Conservation (phyloP, 257 asterid genomes). For the Nicotiana tomentosiformis region DNA sequence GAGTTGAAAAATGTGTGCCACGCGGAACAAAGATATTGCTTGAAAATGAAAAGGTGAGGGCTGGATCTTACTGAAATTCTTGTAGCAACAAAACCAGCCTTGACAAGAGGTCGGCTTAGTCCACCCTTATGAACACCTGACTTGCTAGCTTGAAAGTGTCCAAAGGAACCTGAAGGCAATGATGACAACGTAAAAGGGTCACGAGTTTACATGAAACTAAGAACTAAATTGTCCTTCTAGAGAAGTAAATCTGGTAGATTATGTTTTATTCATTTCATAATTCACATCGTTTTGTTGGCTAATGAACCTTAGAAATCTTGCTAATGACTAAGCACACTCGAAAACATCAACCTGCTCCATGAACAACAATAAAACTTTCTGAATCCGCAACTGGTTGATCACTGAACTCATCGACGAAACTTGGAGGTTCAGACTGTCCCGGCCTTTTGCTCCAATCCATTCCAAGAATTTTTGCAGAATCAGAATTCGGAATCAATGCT, state of each 20-base stretch:
- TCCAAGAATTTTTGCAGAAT: slow-evolving; percentile 29
- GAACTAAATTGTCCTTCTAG: not conserved
- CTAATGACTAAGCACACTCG: slow-evolving; percentile 1
- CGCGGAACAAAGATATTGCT: not conserved
- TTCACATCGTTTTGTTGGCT: not conserved
- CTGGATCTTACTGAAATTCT: slow-evolving; percentile 73
- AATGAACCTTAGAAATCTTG: not conserved
- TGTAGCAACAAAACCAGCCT: slow-evolving; percentile 95
- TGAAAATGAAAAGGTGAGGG: not conserved
- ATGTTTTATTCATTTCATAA: not conserved
- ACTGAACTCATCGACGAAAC: slow-evolving; percentile 25
- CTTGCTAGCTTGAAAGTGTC: slow-evolving; percentile 96
- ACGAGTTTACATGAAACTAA: not conserved
- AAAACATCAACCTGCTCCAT: slow-evolving; percentile 80
- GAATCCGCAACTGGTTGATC: slow-evolving; percentile 38
- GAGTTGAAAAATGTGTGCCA: not conserved
- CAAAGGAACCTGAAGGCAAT: slow-evolving; percentile 71
- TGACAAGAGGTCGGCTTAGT: slow-evolving; percentile 60
- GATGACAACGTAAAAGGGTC: not conserved
- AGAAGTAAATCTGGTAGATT: not conserved
- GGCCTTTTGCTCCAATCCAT: slow-evolving; percentile 97
- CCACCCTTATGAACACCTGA: slow-evolving; percentile 96
- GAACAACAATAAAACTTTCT: slow-evolving; percentile 65
- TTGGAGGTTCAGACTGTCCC: slow-evolving; percentile 45
- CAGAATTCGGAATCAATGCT: slow-evolving; percentile 51